Evolutionary conservation across 1,284 basidiomycete genomes (phyloP).

Genomic region (Inonotus obliquus): DNA sequence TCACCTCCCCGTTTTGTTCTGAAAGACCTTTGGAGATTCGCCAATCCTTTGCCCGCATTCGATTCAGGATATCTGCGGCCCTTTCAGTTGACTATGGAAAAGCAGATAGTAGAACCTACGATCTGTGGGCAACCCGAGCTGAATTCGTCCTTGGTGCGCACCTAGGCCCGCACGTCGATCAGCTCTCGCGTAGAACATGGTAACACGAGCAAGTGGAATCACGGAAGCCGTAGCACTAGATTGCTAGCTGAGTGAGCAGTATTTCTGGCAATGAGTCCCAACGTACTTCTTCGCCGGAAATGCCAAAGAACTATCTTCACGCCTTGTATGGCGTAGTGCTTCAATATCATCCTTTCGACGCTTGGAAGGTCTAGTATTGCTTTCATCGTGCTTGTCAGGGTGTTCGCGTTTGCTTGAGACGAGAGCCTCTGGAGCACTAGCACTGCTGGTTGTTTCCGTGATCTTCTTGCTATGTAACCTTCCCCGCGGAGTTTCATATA

Average conservation of each 20-base stretch:
- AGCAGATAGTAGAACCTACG: slow-evolving; percentile 39
- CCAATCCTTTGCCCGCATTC: slow-evolving; percentile 27
- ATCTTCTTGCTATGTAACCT: neutral
- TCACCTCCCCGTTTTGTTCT: neutral
- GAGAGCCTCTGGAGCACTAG: neutral
- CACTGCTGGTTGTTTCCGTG: neutral
- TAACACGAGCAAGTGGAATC: slow-evolving; percentile 49
- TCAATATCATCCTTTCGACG: neutral
- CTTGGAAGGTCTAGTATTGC: slow-evolving; percentile 5
- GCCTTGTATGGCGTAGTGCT: too few species aligned
- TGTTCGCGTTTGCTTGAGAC: neutral
- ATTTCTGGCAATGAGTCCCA: neutral
- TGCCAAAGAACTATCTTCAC: neutral
- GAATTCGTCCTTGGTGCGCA: slow-evolving; percentile 40
- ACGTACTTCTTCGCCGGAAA: neutral
- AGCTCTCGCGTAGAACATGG: slow-evolving; percentile 68
- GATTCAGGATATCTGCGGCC: slow-evolving; percentile 58
- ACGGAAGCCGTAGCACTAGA: slow-evolving; percentile 39
- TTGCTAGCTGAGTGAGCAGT: neutral
- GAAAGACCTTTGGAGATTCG: slow-evolving; percentile 6
- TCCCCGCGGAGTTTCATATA: slow-evolving; percentile 37
- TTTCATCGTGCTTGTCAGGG: neutral
- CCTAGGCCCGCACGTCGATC: slow-evolving; percentile 40
- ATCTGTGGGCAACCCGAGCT: slow-evolving; percentile 62
- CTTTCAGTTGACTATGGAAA: neutral